Base-by-base conservation (phyloP, 2,329 filamentous ascomycete species). In the Macrophomina pseudophaseolina region DNA sequence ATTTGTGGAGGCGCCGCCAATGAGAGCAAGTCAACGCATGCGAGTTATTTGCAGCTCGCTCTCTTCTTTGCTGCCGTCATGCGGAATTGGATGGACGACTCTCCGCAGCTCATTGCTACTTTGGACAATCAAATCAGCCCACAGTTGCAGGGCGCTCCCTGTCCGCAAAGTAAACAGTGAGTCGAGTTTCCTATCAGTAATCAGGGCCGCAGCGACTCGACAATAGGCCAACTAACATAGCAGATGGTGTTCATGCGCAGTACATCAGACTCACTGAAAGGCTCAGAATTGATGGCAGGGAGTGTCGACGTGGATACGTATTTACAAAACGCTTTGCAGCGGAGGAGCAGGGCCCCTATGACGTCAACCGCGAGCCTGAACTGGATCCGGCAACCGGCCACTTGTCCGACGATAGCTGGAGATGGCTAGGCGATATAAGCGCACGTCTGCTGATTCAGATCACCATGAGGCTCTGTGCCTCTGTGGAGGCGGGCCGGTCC, bases 401-500 rank as follows among this genome's bases (percentile, higher is more conserved):
- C 30, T 48, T 9, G 28, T 4, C 4, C 14, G 33, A 16, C 14
- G 30, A 28, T 5, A 33, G 28, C n/a, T n/a, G 56, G 58, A 49
- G n/a, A 62, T 62, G n/a, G 18, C 32, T 62, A 44, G 58, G 58
- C 11, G 46, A 38, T 54, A 38, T 7, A 12, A 7, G 48, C 30
- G 16, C 12, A 5, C 7, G 8, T 3, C 8, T 23, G 5, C 30
- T n/a, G 32, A 28, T n/a, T 62, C 32, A 16, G 3, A 3, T 23
- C 23, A 23, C 23, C 3, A 23, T 23, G 23, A 23, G 23, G 23
- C 23, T 16, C 32, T n/a, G 16, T 35, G 58, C 1, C 14, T 35
- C 11, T 35, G 58, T 40, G 58, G 58, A 62, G 58, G 42, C 58
- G 58, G 58, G 16, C 44, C 58, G 58, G 58, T 49, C 58, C 58